Evolutionary conservation across 2,329 filamentous ascomycete species (phyloP), one percentile per base, ranked within the genome.

Genomic region (Colletotrichum sidae): DNA sequence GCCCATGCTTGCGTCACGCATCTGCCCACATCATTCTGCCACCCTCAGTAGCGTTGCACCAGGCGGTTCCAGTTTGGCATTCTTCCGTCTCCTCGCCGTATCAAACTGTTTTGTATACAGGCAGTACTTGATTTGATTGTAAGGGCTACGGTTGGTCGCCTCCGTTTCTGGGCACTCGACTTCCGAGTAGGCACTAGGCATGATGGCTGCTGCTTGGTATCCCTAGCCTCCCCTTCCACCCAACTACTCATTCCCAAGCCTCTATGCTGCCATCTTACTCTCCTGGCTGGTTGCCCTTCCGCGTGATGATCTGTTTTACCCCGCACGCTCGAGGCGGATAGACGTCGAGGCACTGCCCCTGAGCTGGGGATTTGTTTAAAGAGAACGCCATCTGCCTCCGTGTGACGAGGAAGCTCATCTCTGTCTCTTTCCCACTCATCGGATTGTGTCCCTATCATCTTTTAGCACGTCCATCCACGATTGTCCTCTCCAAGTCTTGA

Each of bases 271-370:
- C 25, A 25, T 25, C 25, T 25, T 15, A 13, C 25, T 49, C 63
- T 46, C 39, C 38, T 35, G 53, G 53, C 53, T 65, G 58, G 63
- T 42, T 57, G 57, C 47, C 54, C 42, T 53, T 52, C 63, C 66
- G 63, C 66, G 63, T 68, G 66, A 68, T 59, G 66, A 58, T 67
- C 58, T 63, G 52, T 59, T 50, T 60, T 68, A 68, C 66, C 66
- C 66, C 66, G 66, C 66, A 68, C 66, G 63, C 66, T 63, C 51
- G 56, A 42, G 58, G 50, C 56, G 41, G 44, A 8, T 13, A 56
- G 6, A 56, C 38, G 50, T 67, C 58, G 49, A 68, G 45, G 52
- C 46, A 47, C 15, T 61, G 52, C 65, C 65, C 65, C 65, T 67
- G 65, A 57, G 45, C 47, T 15, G 17, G n/a, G 25, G 34, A 62